phyloP scores from a whole-genome alignment of 129 eudicot species.

The Flaveria robusta region DNA sequence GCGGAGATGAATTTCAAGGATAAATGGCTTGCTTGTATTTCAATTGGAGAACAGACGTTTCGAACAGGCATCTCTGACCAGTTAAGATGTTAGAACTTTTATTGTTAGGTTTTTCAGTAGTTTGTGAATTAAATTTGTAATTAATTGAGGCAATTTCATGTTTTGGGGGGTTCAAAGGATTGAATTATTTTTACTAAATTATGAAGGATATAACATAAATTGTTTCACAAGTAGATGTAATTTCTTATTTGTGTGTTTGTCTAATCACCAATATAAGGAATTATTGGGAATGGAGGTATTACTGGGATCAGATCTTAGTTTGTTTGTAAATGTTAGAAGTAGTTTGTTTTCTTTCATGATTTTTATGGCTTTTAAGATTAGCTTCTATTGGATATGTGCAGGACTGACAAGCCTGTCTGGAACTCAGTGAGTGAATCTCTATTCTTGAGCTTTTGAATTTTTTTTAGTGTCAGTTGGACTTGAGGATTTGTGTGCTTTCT shows the following conservation, averaged over 20 bases:
- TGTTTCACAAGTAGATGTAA: neutral
- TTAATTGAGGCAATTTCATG: conserved; percentile 7
- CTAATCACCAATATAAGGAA: neutral
- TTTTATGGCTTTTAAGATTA: conserved; percentile 15
- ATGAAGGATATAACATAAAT: neutral
- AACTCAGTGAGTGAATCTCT: conserved; percentile 69
- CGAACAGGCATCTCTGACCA: conserved; percentile 66
- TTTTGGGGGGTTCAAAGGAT: neutral
- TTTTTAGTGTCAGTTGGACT: neutral
- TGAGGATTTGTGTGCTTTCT: conserved; percentile 6
- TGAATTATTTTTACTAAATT: no score
- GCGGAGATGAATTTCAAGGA: conserved; percentile 91
- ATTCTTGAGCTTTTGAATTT: conserved; percentile 3
- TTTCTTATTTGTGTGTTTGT: neutral
- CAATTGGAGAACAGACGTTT: conserved; percentile 91
- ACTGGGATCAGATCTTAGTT: neutral
- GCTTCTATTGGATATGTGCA: conserved; percentile 43
- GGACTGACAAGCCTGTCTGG: conserved; percentile 81
- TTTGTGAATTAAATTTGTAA: neutral
- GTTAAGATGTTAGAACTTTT: conserved; percentile 36
- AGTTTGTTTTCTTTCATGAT: neutral
- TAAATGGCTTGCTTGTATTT: conserved; percentile 87
- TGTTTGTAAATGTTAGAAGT: conserved; percentile 5
- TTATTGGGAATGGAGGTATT: no score
- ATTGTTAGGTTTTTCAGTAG: neutral